phyloP scores from a whole-genome alignment of 2,329 filamentous ascomycete species.

The Coniochaeta pulveracea region DNA sequence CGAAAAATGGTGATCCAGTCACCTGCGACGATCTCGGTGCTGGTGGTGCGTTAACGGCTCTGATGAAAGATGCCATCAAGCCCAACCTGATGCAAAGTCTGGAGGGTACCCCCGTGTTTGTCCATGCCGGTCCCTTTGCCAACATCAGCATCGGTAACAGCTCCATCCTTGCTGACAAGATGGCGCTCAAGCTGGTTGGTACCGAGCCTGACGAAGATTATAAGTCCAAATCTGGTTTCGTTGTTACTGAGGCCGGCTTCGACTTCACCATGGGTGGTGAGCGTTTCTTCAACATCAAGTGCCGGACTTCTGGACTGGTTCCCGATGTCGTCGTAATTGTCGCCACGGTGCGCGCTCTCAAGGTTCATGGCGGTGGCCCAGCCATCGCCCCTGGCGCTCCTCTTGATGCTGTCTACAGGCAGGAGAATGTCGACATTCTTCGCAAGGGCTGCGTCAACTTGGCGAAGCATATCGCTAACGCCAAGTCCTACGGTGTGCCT shows the following conservation, averaged over 20 bases:
- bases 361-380: constrained; percentile 95
- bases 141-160: constrained; percentile 98
- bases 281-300: constrained; percentile 99
- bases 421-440: constrained; percentile 88
- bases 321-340: constrained; percentile 93
- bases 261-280: constrained; percentile 99
- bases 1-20: constrained; percentile 73
- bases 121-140: constrained; percentile 93
- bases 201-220: constrained; percentile 87
- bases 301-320: constrained; percentile 81
- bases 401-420: constrained; percentile 78
- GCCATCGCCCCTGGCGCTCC: constrained; percentile 79
- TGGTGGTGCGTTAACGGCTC: constrained; percentile 79
- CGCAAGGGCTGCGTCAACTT: constrained; percentile 87
- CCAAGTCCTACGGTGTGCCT: constrained; percentile 77
- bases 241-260: constrained; percentile 94
- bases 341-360: constrained; percentile 87
- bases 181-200: constrained; percentile 90
- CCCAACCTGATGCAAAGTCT: constrained; percentile 98
- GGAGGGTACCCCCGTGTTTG: constrained; percentile 93
- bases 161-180: constrained; percentile 87
- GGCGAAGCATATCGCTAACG: constrained; percentile 89
- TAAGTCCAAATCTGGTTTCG: constrained; percentile 74
- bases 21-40: constrained; percentile 94
- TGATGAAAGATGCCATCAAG: constrained; percentile 98